Evolutionary conservation across 2,329 filamentous ascomycete genomes (phyloP).

Genomic region (Blastomyces silverae): DNA sequence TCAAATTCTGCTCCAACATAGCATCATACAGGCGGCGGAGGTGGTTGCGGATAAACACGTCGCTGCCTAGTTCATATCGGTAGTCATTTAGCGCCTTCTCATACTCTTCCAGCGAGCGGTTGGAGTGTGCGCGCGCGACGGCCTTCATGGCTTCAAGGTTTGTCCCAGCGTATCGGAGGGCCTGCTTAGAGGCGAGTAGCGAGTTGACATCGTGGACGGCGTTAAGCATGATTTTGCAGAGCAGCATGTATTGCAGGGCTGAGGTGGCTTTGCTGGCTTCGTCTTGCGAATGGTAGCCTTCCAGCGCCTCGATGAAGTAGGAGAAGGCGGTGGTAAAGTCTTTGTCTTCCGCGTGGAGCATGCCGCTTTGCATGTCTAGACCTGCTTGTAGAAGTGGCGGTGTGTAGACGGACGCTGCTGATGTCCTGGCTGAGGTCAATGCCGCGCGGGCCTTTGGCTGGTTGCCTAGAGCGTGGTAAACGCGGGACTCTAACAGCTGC

Average conservation of each 20-base stretch:
- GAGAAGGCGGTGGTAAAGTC: constrained; percentile 99
- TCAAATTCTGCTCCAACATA: constrained; percentile 98
- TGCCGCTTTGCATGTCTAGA: constrained; percentile 98
- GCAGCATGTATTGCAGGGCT: constrained; percentile 96
- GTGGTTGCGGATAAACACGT: constrained; percentile 95
- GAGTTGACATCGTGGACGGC: constrained; percentile 91
- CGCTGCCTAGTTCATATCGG: constrained; percentile 86
- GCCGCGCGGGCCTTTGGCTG: constrained; percentile 92
- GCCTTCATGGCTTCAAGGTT: constrained; percentile 99
- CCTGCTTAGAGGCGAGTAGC: constrained; percentile 92
- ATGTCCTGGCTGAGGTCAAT: constrained; percentile 87
- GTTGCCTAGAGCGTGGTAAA: constrained; percentile 96
- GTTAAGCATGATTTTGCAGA: constrained; percentile 99
- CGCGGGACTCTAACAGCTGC: constrained; percentile 89
- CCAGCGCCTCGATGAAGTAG: constrained; percentile 98
- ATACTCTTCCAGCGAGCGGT: constrained; percentile 94
- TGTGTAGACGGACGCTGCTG: constrained; percentile 93
- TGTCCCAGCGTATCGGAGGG: constrained; percentile 89
- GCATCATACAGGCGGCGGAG: constrained; percentile 92
- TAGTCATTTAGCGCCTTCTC: constrained; percentile 86
- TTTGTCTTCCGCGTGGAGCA: constrained; percentile 96
- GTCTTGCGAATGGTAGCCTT: constrained; percentile 92
- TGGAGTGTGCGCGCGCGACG: constrained; percentile 88
- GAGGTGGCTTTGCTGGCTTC: constrained; percentile 86
- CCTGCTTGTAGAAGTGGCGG: constrained; percentile 91